phyloP scores from a whole-genome alignment of 2,329 filamentous ascomycete genomes.

The Juglanconis juglandina region DNA sequence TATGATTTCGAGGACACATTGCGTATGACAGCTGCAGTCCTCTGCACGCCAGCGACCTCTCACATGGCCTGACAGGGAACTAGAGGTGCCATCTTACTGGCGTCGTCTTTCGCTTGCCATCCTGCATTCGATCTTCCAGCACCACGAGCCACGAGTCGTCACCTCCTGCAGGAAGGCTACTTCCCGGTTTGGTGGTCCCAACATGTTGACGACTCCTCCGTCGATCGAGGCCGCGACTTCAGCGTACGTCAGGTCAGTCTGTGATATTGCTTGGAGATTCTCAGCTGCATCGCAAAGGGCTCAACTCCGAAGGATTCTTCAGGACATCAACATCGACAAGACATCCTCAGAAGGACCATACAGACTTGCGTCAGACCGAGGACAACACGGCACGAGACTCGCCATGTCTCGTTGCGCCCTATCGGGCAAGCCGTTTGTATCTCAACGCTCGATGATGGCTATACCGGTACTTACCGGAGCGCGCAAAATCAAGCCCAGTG shows the following conservation, averaged over 20 bases:
- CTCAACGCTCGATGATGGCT: background rate
- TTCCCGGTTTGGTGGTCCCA: background rate
- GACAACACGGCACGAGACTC: background rate
- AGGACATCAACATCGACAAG: background rate
- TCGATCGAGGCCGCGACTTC: background rate
- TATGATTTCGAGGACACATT: background rate
- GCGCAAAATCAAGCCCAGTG: background rate
- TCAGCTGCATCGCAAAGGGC: background rate
- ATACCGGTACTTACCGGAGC: background rate
- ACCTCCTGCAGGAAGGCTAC: background rate
- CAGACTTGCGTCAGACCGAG: background rate
- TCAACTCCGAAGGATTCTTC: background rate
- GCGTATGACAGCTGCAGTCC: background rate
- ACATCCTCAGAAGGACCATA: background rate
- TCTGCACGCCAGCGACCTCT: background rate
- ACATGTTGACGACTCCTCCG: background rate
- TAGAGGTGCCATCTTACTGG: background rate
- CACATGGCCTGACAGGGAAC: slow-evolving; percentile 1
- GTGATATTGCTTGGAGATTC: background rate
- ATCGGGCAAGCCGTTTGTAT: background rate
- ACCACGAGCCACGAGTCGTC: background rate
- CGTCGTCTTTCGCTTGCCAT: background rate
- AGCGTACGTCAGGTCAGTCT: background rate
- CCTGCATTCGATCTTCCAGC: background rate
- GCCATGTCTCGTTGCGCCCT: background rate